Percentiles rank a stretch among this genome's conserved stretches.
Evolutionary conservation across 495 filamentous ascomycete species (phyloP).

Genomic region (Hypoxylon crocopeplum): DNA sequence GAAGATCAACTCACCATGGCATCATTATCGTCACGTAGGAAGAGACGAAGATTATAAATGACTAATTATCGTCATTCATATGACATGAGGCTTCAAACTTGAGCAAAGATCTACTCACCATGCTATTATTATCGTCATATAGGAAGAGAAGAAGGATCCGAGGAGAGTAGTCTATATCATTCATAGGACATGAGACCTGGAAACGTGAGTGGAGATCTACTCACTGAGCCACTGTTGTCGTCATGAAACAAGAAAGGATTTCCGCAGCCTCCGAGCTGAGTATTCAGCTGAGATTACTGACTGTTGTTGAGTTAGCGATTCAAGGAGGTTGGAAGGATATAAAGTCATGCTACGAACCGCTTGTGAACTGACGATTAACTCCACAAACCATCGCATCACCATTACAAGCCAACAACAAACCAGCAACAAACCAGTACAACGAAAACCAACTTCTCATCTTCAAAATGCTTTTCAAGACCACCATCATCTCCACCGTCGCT

Average conservation of each 20-base stretch:
- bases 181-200: too few relatives aligned
- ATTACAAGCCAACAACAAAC: background rate
- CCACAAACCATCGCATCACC: background rate
- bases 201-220: too few relatives aligned
- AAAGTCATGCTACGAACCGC: background rate
- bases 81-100: background rate
- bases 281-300: background rate
- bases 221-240: too few relatives aligned
- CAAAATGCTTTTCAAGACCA: conserved; percentile 3
- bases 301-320: background rate
- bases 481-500: background rate
- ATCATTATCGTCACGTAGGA: background rate
- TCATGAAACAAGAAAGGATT: background rate
- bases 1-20: background rate
- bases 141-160: background rate
- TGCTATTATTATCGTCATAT: background rate
- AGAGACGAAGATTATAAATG: background rate
- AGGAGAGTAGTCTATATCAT: too few relatives aligned
- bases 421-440: background rate
- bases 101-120: too few relatives aligned
- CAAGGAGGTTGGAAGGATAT: background rate
- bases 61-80: background rate
- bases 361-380: background rate
- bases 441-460: background rate
- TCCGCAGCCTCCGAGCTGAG: background rate